These are phyloP conservation scores for Dactylorhiza incarnata DNA, from an alignment of 106 monocot genomes.

Conservation along the genomic window DNA sequence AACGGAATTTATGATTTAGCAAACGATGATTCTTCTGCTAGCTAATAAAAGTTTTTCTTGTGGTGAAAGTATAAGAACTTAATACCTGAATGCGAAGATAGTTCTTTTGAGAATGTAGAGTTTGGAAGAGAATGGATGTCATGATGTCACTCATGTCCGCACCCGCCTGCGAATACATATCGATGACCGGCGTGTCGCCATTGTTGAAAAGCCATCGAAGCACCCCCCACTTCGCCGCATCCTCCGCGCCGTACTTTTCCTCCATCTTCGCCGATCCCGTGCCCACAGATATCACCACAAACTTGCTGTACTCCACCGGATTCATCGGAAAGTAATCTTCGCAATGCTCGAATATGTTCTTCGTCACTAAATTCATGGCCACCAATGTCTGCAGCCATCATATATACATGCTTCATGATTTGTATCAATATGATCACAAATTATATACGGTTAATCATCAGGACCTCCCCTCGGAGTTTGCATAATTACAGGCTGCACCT, in stretches of 20 bases:
- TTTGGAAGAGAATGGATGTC: constrained; percentile 38
- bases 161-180: constrained; percentile 44
- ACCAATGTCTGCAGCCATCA: constrained; percentile 30
- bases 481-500: too few species aligned
- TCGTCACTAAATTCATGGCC: constrained; percentile 42
- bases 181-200: constrained; percentile 45
- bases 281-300: constrained; percentile 55
- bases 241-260: constrained; percentile 19
- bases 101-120: constrained; percentile 26
- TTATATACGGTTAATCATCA: too few species aligned
- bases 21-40: too few species aligned
- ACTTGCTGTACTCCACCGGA: constrained; percentile 48
- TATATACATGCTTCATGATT: too few species aligned
- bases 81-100: constrained; percentile 75
- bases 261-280: constrained; percentile 30
- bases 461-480: too few species aligned
- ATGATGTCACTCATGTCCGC: constrained; percentile 70
- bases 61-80: too few species aligned
- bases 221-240: constrained; percentile 45
- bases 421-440: not conserved
- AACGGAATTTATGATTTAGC: not conserved
- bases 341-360: constrained; percentile 31
- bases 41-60: too few species aligned
- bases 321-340: constrained; percentile 44
- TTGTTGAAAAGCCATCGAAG: constrained; percentile 39